A percentile compares a stretch with the other conserved stretches of the same genome.
These are phyloP conservation scores for Hydnum rufescens DNA, from an alignment of 768 basidiomycete genomes.

Conservation along the genomic window DNA sequence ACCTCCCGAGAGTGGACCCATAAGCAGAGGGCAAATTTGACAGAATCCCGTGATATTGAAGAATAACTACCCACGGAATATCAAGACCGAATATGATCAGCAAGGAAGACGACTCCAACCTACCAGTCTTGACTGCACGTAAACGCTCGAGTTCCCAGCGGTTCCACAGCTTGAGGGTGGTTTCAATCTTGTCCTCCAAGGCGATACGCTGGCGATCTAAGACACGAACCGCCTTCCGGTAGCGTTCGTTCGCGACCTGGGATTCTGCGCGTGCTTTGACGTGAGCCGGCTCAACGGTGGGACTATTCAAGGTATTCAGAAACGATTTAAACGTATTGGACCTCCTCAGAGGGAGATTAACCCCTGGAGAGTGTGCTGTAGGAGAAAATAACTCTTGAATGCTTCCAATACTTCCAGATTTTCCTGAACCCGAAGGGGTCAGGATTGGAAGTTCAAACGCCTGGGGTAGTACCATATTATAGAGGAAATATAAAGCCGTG, in stretches of 20 bases:
- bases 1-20: constrained; percentile 43
- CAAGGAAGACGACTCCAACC: constrained; percentile 6
- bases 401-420: no score
- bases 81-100: constrained; percentile 4
- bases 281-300: constrained; percentile 40
- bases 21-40: constrained; percentile 49
- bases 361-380: no score
- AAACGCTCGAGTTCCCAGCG: constrained; percentile 73
- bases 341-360: no score
- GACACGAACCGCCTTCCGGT: constrained; percentile 59
- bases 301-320: constrained; percentile 26
- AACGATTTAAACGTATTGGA: constrained; percentile 47
- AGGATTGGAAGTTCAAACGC: no score
- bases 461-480: no score
- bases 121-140: constrained; percentile 67
- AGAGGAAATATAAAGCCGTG: not conserved
- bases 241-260: constrained; percentile 57
- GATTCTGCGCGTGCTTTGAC: constrained; percentile 59
- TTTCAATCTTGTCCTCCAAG: constrained; percentile 73
- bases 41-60: constrained; percentile 73
- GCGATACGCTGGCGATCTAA: constrained; percentile 71
- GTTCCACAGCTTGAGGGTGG: constrained; percentile 59
- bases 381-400: no score
- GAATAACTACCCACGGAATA: constrained; percentile 31
- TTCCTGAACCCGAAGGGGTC: no score